A percentile compares a stretch with the other conserved stretches of the same genome.
phyloP scores from a whole-genome alignment of 2,329 filamentous ascomycete species.

The Anisogramma anomala region DNA sequence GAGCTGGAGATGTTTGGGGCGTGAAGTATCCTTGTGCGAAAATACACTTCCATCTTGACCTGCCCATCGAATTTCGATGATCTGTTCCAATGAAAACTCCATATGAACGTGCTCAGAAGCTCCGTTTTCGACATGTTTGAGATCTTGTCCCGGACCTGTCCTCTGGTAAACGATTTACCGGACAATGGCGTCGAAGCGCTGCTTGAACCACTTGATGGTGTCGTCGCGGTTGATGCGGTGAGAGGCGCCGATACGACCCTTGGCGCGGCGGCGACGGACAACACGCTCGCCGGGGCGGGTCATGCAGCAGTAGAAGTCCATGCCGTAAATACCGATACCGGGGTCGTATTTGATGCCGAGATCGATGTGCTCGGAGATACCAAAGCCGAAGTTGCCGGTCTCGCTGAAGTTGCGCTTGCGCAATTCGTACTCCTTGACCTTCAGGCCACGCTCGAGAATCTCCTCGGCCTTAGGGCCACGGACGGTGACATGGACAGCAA shows the following conservation, averaged over 20 bases:
- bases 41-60: conserved; percentile 27
- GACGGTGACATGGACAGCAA: conserved; percentile 97
- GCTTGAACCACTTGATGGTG: conserved; percentile 92
- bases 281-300: conserved; percentile 98
- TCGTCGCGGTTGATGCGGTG: conserved; percentile 92
- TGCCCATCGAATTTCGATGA: conserved; percentile 17
- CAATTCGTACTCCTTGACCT: conserved; percentile 99
- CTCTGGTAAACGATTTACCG: conserved; percentile 53
- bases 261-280: conserved; percentile 82
- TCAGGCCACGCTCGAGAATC: conserved; percentile 99
- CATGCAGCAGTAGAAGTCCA: conserved; percentile 99
- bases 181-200: conserved; percentile 95
- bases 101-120: conserved; percentile 19
- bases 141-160: conserved; percentile 15
- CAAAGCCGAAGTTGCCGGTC: conserved; percentile 99
- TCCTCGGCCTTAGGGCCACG: conserved; percentile 96
- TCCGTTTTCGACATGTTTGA: conserved; percentile 16
- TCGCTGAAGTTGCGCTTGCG: conserved; percentile 99
- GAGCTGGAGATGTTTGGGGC: conserved; percentile 39
- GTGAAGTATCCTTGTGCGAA: conserved; percentile 27
- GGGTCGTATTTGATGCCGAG: conserved; percentile 99
- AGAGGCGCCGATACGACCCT: conserved; percentile 72
- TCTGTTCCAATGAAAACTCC: conserved; percentile 17
- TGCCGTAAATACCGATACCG: conserved; percentile 96
- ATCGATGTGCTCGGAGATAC: conserved; percentile 99